Base-by-base conservation (phyloP, 1,284 basidiomycete species). In the Ustilago hordei region DNA sequence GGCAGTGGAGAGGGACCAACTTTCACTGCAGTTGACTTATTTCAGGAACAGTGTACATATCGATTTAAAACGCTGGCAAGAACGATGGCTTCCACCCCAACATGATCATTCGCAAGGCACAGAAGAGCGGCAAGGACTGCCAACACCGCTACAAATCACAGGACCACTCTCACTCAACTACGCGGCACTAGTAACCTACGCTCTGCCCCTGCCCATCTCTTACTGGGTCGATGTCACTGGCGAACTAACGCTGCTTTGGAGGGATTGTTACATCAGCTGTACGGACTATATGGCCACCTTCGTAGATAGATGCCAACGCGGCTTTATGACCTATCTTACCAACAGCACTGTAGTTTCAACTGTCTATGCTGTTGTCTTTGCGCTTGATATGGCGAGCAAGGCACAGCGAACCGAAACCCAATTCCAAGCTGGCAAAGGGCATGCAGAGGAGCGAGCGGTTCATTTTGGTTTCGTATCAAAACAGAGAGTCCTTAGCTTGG, bases 61-160 rank as follows among this genome's bases (percentile, higher is more conserved):
- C 62, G 78, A 79, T 64, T 53, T 79, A 3, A 72, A 74, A 43
- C 57, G 78, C 12, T 79, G 78, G 78, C 61, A 76, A 43, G 78
- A 79, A 31, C 41, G 64, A 3, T 79, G 78, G 78, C 60, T 77
- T 17, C 62, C 61, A 1, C 41, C 55, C 34, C n/a, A 35, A n/a
- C 4, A 23, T 15, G 45, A 39, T 28, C 12, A 57, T 1, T 13
- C 41, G 11, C n/a, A 12, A 11, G 17, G 17, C 6, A 4, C 9
- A 15, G 31, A 17, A 17, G 39, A 43, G 15, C 4, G 9, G 28
- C 2, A 17, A 17, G 39, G 31, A 17, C n/a, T 6, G 2, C 56
- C 73, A 0, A 65, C 62, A n/a, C 73, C 73, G 4, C 32, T 76
- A 3, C 64, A 73, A 23, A 66, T 68, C 43, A 77, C 63, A 1